Base-by-base conservation (phyloP, 1,139 yeast genomes). In the Geotrichum klebahnii region DNA sequence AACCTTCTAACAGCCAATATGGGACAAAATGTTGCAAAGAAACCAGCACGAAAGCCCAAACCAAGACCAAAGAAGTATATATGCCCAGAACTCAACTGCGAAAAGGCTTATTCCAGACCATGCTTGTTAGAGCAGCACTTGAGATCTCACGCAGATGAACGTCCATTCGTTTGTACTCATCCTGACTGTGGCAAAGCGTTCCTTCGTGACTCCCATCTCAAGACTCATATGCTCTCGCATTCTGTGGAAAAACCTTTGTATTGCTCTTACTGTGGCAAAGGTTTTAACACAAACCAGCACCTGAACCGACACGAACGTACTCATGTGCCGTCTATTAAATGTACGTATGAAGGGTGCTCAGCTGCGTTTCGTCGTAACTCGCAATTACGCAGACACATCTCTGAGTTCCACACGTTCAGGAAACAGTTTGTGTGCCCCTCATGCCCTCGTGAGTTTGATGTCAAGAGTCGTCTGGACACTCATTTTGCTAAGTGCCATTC, bases 221-320 rank as follows among this genome's bases (percentile, higher is more conserved):
- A 80, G 48, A 79, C 89, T 19, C 99, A 92, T 64, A 57, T 74
- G 55, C 67, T 84, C 24, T 79, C 89, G 12, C 71, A 69, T 32
- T 71, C 77, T 4, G 74, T 72, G 1, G 77, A 75, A 14, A 86
- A 85, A 60, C 96, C 97, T 0, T 82, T 77, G 61, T 78, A 74
- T 50, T 92, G 99, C 61, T 68, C 80, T 0, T 67, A 75, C 0
- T 92, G 99, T 65, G 83, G 83, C 1, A 88, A 88, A 64, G 96
- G 96, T 1, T 84, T 87, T 51, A 84, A 83, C 55, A 78, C 95
- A 0, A 68, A 68, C 45, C 98, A 92, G 68, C 97, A 90, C 64
- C 71, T 89, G 56, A 79, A 78, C 57, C 75, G 96, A 51, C 99
- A 92, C 64, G 90, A 74, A 56, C 72, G 78, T 23, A 82, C 95